Evolutionary conservation across 1,284 basidiomycete genomes (phyloP).

Genomic region (Erythrobasidium hasegawianum): DNA sequence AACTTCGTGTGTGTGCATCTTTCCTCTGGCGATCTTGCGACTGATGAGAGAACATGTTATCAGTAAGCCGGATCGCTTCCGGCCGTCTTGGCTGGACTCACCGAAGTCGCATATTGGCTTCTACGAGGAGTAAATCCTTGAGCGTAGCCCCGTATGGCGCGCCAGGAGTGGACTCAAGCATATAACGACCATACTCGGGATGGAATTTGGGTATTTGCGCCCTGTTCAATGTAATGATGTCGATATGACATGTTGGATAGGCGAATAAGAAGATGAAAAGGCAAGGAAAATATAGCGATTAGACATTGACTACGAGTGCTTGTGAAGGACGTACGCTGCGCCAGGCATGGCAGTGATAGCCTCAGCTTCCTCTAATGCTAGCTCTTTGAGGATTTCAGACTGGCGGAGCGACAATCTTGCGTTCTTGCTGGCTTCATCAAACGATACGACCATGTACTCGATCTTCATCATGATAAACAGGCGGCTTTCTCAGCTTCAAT

Average conservation of each 20-base stretch:
- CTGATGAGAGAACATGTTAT: constrained; percentile 51
- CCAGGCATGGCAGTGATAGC: constrained; percentile 25
- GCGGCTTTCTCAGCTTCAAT: not conserved
- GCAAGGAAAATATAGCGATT: not conserved
- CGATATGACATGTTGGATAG: not conserved
- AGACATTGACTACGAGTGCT: not conserved
- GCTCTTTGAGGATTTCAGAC: constrained; percentile 83
- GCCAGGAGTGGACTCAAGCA: constrained; percentile 97
- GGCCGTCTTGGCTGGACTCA: constrained; percentile 45
- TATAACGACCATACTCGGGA: constrained; percentile 96
- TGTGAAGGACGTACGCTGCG: constrained; percentile 7
- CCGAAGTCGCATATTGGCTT: constrained; percentile 90
- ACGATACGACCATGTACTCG: constrained; percentile 91
- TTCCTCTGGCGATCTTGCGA: constrained; percentile 74
- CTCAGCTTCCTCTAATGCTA: constrained; percentile 60
- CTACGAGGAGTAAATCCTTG: constrained; percentile 79
- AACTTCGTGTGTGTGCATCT: constrained; percentile 79
- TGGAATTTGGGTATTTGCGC: constrained; percentile 86
- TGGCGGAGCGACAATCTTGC: constrained; percentile 87
- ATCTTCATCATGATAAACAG: constrained; percentile 57
- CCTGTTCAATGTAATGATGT: constrained; percentile 53
- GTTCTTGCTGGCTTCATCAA: constrained; percentile 73
- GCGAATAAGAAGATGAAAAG: constrained; percentile 6
- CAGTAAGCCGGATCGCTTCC: no score
- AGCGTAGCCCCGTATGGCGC: constrained; percentile 85